Evolutionary conservation across 2,329 filamentous ascomycete genomes (phyloP).

Genomic region (Aspergillus transmontanensis): DNA sequence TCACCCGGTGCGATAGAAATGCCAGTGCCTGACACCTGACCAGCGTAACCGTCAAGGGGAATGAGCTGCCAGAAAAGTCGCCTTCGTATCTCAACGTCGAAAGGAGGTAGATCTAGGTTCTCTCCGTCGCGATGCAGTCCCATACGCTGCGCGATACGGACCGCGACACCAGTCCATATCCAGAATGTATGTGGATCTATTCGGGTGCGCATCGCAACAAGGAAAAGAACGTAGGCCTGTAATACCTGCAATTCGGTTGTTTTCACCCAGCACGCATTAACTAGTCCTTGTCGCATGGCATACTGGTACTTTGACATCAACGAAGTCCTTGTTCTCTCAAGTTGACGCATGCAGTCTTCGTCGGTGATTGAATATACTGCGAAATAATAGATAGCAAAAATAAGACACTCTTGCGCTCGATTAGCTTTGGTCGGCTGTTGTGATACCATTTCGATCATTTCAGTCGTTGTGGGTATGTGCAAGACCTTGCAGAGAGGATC

Average conservation of each 20-base stretch:
- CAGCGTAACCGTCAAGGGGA: constrained; percentile 26
- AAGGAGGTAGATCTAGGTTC: constrained; percentile 46
- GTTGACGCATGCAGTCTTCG: constrained; percentile 12
- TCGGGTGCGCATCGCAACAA: constrained; percentile 35
- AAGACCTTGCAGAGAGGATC: constrained; percentile 73
- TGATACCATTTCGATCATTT: constrained; percentile 64
- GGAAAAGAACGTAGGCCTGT: constrained; percentile 20
- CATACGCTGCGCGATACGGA: constrained; percentile 50
- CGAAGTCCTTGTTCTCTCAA: background rate
- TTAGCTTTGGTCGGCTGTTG: constrained; percentile 29
- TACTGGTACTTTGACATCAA: constrained; percentile 16
- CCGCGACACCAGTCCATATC: constrained; percentile 51
- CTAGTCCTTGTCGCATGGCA: constrained; percentile 13
- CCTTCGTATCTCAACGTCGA: constrained; percentile 46
- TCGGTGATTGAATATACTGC: constrained; percentile 23
- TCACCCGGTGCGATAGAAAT: constrained; percentile 13
- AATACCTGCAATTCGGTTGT: constrained; percentile 19
- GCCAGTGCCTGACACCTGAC: constrained; percentile 33
- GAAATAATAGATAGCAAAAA: constrained; percentile 31
- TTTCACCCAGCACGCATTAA: constrained; percentile 23
- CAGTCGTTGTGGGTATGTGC: constrained; percentile 70
- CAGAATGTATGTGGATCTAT: constrained; percentile 53
- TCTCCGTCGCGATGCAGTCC: constrained; percentile 53
- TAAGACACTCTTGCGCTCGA: constrained; percentile 38
- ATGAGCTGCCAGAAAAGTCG: constrained; percentile 31